Conservation (phyloP, 2,329 filamentous ascomycete species). For the Fonsecaea nubica region DNA sequence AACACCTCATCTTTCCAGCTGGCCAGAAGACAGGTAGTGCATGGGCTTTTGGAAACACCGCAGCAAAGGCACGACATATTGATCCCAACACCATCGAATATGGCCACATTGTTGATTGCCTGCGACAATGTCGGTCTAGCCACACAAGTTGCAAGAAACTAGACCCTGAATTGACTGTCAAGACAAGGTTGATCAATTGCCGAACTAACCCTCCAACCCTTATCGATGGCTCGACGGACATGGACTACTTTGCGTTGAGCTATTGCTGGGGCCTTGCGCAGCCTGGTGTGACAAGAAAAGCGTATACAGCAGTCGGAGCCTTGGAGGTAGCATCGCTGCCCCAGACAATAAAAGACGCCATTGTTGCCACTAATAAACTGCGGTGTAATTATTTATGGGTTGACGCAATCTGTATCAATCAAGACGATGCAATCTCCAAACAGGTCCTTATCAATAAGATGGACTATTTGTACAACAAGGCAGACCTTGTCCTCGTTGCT, state of each 20-base stretch:
- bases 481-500: slow-evolving; percentile 6
- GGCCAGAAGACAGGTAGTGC: neutral
- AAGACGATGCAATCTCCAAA: neutral
- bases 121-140: slow-evolving; percentile 4
- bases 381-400: slow-evolving; percentile 5
- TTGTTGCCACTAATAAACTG: slow-evolving; percentile 1
- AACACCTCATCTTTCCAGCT: slow-evolving; percentile 14
- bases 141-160: neutral
- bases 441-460: slow-evolving; percentile 3
- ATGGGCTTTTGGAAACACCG: neutral
- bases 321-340: neutral
- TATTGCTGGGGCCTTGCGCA: slow-evolving; percentile 2
- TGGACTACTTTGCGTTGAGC: slow-evolving; percentile 4
- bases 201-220: neutral
- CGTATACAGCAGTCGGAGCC: neutral
- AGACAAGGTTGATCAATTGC: slow-evolving; percentile 7
- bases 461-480: slow-evolving; percentile 9
- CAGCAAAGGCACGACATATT: neutral
- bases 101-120: neutral
- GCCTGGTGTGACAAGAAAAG: neutral
- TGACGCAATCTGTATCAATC: slow-evolving; percentile 6
- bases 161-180: neutral
- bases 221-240: slow-evolving; percentile 1
- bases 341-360: slow-evolving; percentile 6
- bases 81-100: neutral